Percentiles rank a stretch among this genome's conserved stretches.
Evolutionary conservation across 441 rosid genomes (phyloP).

Genomic region (Arabidopsis hybrid): DNA sequence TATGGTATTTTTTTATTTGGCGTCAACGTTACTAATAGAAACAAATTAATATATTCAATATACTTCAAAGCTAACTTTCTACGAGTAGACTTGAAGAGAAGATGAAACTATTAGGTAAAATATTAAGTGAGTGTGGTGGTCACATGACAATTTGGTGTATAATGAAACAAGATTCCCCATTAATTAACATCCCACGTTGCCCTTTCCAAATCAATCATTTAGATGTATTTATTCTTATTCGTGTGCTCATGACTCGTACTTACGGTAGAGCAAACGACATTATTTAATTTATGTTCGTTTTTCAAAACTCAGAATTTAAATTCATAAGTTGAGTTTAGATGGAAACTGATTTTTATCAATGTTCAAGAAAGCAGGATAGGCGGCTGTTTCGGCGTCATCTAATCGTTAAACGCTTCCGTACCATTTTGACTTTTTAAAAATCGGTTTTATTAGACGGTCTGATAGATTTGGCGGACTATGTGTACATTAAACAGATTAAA

Average conservation of each 20-base stretch:
- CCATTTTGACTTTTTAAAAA: too few relatives aligned
- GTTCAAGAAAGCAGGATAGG: too few relatives aligned
- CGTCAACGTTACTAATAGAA: background rate
- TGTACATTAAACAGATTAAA: too few relatives aligned
- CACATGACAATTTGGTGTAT: conserved; percentile 27
- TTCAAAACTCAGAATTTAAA: background rate
- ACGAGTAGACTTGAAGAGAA: conserved; percentile 13
- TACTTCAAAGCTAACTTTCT: conserved; percentile 36
- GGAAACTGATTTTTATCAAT: background rate
- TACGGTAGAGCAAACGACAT: background rate
- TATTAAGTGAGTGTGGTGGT: conserved; percentile 2
- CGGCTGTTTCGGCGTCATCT: too few relatives aligned
- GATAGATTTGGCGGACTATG: too few relatives aligned
- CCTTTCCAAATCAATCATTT: background rate
- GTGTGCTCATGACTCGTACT: background rate
- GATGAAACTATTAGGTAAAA: background rate
- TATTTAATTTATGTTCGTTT: background rate
- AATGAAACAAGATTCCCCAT: conserved; percentile 5
- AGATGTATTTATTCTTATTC: background rate
- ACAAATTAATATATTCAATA: background rate
- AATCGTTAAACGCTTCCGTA: too few relatives aligned
- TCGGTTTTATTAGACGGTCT: too few relatives aligned
- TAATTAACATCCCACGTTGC: conserved; percentile 22
- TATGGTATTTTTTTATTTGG: conserved; percentile 2
- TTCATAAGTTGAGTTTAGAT: background rate